A percentile compares a stretch with the other conserved stretches of the same genome.
Evolutionary conservation across 169 alveolate species (phyloP).

Genomic region (Cryptosporidium ryanae): DNA sequence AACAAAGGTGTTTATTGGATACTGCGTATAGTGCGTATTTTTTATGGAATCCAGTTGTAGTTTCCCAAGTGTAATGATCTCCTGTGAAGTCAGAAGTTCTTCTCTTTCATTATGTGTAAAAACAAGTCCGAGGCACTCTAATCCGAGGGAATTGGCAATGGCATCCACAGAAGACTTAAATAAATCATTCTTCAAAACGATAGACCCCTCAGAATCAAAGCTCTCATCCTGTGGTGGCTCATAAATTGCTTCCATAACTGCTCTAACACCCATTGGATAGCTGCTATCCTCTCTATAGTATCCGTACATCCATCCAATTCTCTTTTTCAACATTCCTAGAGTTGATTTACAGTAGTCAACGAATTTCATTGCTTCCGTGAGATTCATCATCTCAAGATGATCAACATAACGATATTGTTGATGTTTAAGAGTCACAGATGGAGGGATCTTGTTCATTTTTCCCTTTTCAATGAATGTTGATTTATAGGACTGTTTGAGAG

Average conservation of each 20-base stretch:
- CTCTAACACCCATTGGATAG: conserved; percentile 96
- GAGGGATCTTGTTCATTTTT: conserved; percentile 90
- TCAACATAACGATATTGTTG: conserved; percentile 97
- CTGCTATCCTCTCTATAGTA: conserved; percentile 97
- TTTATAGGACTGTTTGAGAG: conserved; percentile 79
- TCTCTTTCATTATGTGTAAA: conserved; percentile 95
- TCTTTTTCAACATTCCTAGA: conserved; percentile 89
- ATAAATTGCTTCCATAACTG: conserved; percentile 96
- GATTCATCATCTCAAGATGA: conserved; percentile 95
- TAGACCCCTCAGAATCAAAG: conserved; percentile 71
- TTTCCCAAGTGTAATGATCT: conserved; percentile 84
- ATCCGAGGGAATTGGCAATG: conserved; percentile 92
- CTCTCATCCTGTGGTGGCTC: conserved; percentile 95
- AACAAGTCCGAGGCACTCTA: conserved; percentile 96
- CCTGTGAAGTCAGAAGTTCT: conserved; percentile 92
- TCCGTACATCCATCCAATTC: conserved; percentile 97
- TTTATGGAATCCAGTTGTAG: conserved; percentile 63
- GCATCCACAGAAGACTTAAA: conserved; percentile 86
- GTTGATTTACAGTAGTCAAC: conserved; percentile 92
- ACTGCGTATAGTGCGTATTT: conserved; percentile 84
- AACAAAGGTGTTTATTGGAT: conserved; percentile 84
- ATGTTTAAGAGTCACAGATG: conserved; percentile 94
- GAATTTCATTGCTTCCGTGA: conserved; percentile 91
- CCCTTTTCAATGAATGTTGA: conserved; percentile 80
- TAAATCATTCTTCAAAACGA: conserved; percentile 74